Evolutionary conservation across 2,329 filamentous ascomycete species (phyloP).

Genomic region (Scedosporium dehoogii): DNA sequence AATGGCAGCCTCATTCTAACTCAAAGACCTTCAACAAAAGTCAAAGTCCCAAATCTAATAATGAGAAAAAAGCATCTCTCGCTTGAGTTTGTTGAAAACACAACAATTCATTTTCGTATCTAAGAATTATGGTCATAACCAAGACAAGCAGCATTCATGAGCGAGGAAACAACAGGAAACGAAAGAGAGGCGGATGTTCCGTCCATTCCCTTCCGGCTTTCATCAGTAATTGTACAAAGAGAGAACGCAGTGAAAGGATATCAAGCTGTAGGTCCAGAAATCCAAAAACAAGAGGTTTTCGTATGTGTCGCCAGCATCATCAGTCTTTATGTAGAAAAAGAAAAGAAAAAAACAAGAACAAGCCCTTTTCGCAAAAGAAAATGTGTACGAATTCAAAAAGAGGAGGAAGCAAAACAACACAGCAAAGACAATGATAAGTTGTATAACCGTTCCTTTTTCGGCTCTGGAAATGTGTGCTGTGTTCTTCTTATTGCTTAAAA

Average conservation of each 20-base stretch:
- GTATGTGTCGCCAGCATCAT: slow-evolving; percentile 10
- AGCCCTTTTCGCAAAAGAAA: slow-evolving; percentile 3
- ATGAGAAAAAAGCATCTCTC: too few relatives aligned
- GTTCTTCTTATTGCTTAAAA: neutral
- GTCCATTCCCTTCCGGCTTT: neutral
- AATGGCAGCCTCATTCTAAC: too few relatives aligned
- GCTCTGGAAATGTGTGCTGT: neutral
- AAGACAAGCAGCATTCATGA: neutral
- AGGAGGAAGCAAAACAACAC: slow-evolving; percentile 1
- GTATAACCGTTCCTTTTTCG: neutral
- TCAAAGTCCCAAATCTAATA: too few relatives aligned
- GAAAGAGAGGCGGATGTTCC: neutral
- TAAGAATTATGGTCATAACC: neutral
- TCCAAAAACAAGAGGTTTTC: neutral
- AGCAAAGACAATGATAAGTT: neutral
- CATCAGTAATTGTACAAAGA: neutral
- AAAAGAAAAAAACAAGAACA: slow-evolving; percentile 3
- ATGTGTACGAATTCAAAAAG: slow-evolving; percentile 3
- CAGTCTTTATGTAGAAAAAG: slow-evolving; percentile 10
- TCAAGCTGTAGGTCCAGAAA: neutral
- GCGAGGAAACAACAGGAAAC: neutral
- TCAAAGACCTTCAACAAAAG: too few relatives aligned
- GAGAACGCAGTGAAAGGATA: too few relatives aligned
- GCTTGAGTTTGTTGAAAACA: too few relatives aligned
- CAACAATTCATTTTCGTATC: neutral